Evolutionary conservation across 169 alveolate genomes (phyloP), one percentile per base, ranked within the genome.

Genomic region (Eimeria acervulina): DNA sequence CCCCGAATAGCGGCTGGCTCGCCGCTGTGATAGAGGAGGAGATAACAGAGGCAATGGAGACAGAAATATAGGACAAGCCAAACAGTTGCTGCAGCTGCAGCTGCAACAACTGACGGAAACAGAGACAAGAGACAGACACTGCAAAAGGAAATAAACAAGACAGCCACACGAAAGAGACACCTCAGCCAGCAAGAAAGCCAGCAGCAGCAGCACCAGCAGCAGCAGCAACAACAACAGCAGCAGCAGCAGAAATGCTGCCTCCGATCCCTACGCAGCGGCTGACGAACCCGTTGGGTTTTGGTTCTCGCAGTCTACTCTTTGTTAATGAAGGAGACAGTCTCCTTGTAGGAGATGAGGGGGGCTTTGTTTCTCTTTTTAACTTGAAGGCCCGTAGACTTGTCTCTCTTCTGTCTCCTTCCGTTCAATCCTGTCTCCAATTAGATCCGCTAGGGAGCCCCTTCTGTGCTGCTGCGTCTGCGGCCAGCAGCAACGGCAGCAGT

Each of bases 211-310:
- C 38, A 26, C 0, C 74, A 63, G 33, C 74, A 63, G 74, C n/a
- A 12, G 66, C 66, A 55, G 15, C 66, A 55, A 17, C 66, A 55
- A 26, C 66, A 55, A 26, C 66, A 55, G 66, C 66, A 55, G 66
- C 74, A 63, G 38, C 74, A 63, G 84, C 84, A 72, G 68, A 10
- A n/a, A 78, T 78, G 89, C 63, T n/a, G 42, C 40, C 28, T 10
- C 76, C 59, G 19, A 83, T 51, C 76, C 91, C 91, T 12, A 21
- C 31, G 21, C 33, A 47, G 76, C 91, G 91, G 55, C 91, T 83
- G 70, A 51, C 66, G 33, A 83, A 31, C 52, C 91, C 91, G 3
- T 33, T 83, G 40, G 91, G 76, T 33, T 47, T 28, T 28, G 91
- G 74, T 12, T 31, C 74, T 31, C 70, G 91, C 28, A 28, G 91